Evolutionary conservation across 352 stramenopile genomes (phyloP).

Genomic region (Aphanomyces invadans): DNA sequence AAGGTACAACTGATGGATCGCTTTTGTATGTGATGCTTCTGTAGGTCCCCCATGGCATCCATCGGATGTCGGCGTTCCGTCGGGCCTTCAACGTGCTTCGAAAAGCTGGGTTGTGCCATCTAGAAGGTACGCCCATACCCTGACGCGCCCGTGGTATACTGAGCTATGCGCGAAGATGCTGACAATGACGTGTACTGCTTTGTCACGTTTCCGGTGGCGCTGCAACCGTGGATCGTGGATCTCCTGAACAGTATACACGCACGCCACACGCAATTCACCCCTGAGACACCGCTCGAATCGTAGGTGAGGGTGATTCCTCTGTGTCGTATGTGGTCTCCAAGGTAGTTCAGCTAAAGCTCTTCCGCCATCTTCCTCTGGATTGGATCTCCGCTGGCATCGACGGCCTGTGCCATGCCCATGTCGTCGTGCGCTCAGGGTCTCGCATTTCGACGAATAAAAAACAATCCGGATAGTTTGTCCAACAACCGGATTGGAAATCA

Average conservation of each 20-base stretch:
- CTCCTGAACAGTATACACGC: no score
- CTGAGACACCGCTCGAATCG: background rate
- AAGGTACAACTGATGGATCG: background rate
- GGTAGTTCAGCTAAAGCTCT: background rate
- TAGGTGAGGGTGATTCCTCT: background rate
- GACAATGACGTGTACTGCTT: slow-evolving; percentile 3
- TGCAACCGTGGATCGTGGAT: background rate
- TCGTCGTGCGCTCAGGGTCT: background rate
- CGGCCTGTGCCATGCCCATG: background rate
- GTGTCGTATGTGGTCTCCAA: background rate
- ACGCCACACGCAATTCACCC: no score
- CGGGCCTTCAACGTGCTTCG: background rate
- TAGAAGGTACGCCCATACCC: background rate
- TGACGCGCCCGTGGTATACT: background rate
- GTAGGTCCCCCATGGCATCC: background rate
- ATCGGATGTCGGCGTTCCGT: background rate
- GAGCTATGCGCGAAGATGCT: background rate
- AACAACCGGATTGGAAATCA: background rate
- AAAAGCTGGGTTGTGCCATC: slow-evolving; percentile 5
- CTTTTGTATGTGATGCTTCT: background rate
- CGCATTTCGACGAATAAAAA: background rate
- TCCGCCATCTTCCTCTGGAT: slow-evolving; percentile 2
- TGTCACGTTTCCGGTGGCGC: background rate
- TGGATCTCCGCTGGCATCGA: slow-evolving; percentile 8
- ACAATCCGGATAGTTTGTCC: background rate